Conservation (phyloP, 345 rosid genomes). For the Citrus unshiu region DNA sequence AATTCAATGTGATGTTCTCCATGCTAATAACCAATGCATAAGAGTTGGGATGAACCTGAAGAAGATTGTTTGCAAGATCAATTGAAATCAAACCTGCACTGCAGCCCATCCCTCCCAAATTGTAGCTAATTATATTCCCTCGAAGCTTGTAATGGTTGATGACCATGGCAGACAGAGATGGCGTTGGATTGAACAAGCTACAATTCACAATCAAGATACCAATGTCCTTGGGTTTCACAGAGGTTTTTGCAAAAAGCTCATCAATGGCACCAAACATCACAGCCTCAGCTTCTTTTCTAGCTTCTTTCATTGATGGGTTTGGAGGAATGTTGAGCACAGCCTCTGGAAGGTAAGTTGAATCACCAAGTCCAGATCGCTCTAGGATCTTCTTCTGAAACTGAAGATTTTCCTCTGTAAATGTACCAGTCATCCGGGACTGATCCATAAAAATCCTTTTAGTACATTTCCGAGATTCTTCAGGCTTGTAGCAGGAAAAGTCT, state of each 20-base stretch:
- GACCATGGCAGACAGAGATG: conserved; percentile 55
- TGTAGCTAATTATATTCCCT: conserved; percentile 50
- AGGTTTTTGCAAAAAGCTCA: conserved; percentile 45
- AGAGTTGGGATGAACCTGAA: conserved; percentile 41
- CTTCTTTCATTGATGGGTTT: conserved; percentile 49
- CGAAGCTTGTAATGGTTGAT: conserved; percentile 56
- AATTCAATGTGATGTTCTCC: conserved; percentile 55
- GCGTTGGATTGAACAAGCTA: conserved; percentile 59
- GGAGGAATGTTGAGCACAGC: conserved; percentile 48
- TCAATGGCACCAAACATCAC: conserved; percentile 61
- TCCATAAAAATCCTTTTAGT: conserved; percentile 42
- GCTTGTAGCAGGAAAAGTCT: conserved; percentile 48
- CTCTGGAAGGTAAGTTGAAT: conserved; percentile 53
- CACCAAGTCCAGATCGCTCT: conserved; percentile 56
- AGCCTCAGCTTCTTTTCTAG: conserved; percentile 49
- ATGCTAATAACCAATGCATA: conserved; percentile 51
- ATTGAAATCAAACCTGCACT: conserved; percentile 61
- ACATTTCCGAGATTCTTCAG: conserved; percentile 40
- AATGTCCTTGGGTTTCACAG: conserved; percentile 44
- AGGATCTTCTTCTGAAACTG: conserved; percentile 54
- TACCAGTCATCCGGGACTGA: conserved; percentile 36
- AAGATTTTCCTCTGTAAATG: conserved; percentile 45
- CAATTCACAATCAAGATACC: conserved; percentile 58
- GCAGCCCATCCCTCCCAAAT: conserved; percentile 67
- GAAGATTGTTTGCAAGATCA: conserved; percentile 54